phyloP scores from a whole-genome alignment of 2,329 filamentous ascomycete species.

The Beauveria pseudobassiana region DNA sequence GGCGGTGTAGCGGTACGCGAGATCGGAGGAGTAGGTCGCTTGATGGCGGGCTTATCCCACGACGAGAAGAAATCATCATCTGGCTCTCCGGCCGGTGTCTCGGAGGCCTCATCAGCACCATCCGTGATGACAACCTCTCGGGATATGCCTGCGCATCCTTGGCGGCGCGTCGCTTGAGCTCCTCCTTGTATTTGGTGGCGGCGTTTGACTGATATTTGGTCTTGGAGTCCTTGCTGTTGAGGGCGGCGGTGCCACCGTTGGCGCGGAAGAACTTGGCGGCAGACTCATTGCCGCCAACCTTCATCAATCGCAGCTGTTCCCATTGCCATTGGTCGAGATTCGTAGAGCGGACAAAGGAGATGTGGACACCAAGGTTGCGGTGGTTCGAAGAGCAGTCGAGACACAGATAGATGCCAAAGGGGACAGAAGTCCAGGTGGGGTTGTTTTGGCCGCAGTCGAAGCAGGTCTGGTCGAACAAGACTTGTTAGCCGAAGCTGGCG shows the following conservation, averaged over 20 bases:
- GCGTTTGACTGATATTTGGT: constrained; percentile 91
- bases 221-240: constrained; percentile 94
- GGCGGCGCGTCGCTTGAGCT: constrained; percentile 78
- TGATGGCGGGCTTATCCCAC: constrained; percentile 97
- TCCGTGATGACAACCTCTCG: constrained; percentile 78
- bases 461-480: constrained; percentile 60
- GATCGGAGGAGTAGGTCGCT: constrained; percentile 87
- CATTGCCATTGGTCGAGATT: constrained; percentile 99
- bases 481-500: not conserved
- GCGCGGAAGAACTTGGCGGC: constrained; percentile 98
- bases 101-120: constrained; percentile 57
- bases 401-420: constrained; percentile 95
- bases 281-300: constrained; percentile 95
- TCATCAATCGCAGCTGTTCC: constrained; percentile 96
- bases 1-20: constrained; percentile 85
- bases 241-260: constrained; percentile 85
- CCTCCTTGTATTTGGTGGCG: constrained; percentile 97
- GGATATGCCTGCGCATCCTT: constrained; percentile 85
- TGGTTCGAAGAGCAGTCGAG: constrained; percentile 97
- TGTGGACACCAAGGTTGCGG: constrained; percentile 95
- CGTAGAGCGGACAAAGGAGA: constrained; percentile 96
- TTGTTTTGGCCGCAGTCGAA: constrained; percentile 98
- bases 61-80: constrained; percentile 99
- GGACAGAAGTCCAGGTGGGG: constrained; percentile 96
- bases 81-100: constrained; percentile 72